Percentiles rank a stretch among this genome's conserved stretches.
Conservation (phyloP, 225 moss, liverwort and hornwort genomes). For the Neckera pumila region DNA sequence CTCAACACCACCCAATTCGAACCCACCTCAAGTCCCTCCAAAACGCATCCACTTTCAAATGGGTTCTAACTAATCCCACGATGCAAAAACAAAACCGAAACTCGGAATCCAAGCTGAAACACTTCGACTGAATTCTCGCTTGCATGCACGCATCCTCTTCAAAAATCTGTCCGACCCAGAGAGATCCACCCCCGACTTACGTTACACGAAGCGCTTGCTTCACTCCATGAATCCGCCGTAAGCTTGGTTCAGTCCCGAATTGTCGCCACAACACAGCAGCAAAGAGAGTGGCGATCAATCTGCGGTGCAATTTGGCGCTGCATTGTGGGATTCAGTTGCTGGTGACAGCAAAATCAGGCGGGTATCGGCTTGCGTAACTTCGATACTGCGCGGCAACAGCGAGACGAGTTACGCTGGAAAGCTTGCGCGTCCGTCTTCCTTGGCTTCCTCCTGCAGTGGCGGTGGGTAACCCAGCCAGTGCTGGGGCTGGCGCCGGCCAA, state of each 20-base stretch:
- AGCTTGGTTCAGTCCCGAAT: neutral
- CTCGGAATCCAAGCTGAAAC: neutral
- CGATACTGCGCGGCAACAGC: neutral
- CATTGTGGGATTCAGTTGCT: too few relatives aligned
- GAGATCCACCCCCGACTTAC: neutral
- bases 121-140: neutral
- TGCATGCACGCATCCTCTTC: neutral
- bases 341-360: neutral
- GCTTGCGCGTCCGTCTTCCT: neutral
- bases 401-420: neutral
- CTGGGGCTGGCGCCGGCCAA: neutral
- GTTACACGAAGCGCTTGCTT: neutral
- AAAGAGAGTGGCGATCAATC: neutral
- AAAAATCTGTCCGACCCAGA: neutral
- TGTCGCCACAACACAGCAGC: neutral
- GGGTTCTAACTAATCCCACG: neutral
- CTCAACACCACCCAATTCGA: neutral
- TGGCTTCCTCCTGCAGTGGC: constrained; percentile 1
- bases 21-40: neutral
- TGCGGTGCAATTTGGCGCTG: neutral
- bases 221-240: neutral
- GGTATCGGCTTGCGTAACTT: too few relatives aligned
- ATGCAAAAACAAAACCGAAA: neutral
- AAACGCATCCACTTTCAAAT: neutral
- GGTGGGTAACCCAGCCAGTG: neutral